A percentile compares a stretch with the other conserved stretches of the same genome.
These are phyloP conservation scores for Aspergillus carbonarius DNA, from an alignment of 2,329 filamentous ascomycete genomes.

Conservation along the genomic window DNA sequence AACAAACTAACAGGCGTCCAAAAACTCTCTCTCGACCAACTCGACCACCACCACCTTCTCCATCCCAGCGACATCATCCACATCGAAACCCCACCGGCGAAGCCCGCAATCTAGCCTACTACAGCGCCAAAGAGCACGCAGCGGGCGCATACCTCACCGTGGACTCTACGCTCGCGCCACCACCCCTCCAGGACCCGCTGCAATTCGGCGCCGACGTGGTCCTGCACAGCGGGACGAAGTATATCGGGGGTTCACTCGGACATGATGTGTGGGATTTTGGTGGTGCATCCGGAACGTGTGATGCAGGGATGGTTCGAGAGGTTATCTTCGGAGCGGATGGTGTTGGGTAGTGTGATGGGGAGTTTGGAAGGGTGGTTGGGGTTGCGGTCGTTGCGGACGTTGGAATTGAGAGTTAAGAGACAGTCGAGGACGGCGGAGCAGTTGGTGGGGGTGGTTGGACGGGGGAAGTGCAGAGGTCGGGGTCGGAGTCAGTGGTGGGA, in stretches of 20 bases:
- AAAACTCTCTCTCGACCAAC: constrained; percentile 67
- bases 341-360: constrained; percentile 79
- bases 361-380: constrained; percentile 89
- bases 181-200: constrained; percentile 83
- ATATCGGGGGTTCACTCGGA: constrained; percentile 89
- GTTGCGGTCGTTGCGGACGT: constrained; percentile 75
- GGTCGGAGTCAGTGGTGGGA: neutral
- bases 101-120: constrained; percentile 68
- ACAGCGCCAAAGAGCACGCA: constrained; percentile 67
- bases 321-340: constrained; percentile 67
- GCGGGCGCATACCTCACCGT: constrained; percentile 74
- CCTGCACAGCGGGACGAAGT: constrained; percentile 92
- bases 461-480: neutral
- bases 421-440: constrained; percentile 59
- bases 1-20: constrained; percentile 29
- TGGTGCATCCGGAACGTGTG: constrained; percentile 41
- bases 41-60: constrained; percentile 59
- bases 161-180: constrained; percentile 88
- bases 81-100: constrained; percentile 83
- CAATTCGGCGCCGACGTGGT: constrained; percentile 74
- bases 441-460: neutral
- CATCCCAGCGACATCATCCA: constrained; percentile 78
- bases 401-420: constrained; percentile 74
- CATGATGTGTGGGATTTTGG: constrained; percentile 81
- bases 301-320: constrained; percentile 55